Conservation (phyloP, 257 asterid species). For the Vinca minor region DNA sequence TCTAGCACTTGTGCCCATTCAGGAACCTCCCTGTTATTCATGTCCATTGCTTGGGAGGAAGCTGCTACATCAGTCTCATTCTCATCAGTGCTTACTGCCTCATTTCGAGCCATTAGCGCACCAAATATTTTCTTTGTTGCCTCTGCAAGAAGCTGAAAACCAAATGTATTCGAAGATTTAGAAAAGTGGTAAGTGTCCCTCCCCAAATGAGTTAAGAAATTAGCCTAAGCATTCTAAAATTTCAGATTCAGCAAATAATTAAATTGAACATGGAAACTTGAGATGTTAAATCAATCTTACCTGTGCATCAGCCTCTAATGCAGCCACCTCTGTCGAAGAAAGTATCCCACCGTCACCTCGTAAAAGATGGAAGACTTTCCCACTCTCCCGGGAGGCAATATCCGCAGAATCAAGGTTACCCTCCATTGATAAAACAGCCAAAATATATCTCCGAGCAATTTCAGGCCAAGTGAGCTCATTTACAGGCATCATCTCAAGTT, state of each 20-base stretch:
- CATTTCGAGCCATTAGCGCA: constrained; percentile 43
- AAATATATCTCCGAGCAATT: constrained; percentile 74
- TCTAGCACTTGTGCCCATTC: constrained; percentile 90
- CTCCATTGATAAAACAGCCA: constrained; percentile 72
- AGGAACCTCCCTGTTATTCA: constrained; percentile 46
- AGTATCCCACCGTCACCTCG: constrained; percentile 89
- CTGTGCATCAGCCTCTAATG: constrained; percentile 86
- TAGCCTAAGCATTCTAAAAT: not conserved
- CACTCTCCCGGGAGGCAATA: constrained; percentile 74
- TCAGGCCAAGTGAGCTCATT: constrained; percentile 96
- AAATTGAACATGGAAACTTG: not conserved
- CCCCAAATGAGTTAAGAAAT: not conserved
- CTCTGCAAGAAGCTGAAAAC: constrained; percentile 81
- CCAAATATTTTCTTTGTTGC: constrained; percentile 72
- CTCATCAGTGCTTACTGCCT: constrained; percentile 36
- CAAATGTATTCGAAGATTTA: constrained; percentile 20
- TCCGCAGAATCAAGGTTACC: constrained; percentile 80
- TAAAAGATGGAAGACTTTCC: constrained; percentile 79
- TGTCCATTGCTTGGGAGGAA: constrained; percentile 36
- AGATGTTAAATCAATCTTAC: constrained; percentile 35
- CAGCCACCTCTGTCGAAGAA: constrained; percentile 74
- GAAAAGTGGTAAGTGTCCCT: not conserved
- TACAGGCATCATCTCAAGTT: constrained; percentile 63
- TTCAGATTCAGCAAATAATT: not conserved
- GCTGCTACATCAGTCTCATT: constrained; percentile 39